Conservation (phyloP, 108 stramenopile species). For the Seminavis robusta region DNA sequence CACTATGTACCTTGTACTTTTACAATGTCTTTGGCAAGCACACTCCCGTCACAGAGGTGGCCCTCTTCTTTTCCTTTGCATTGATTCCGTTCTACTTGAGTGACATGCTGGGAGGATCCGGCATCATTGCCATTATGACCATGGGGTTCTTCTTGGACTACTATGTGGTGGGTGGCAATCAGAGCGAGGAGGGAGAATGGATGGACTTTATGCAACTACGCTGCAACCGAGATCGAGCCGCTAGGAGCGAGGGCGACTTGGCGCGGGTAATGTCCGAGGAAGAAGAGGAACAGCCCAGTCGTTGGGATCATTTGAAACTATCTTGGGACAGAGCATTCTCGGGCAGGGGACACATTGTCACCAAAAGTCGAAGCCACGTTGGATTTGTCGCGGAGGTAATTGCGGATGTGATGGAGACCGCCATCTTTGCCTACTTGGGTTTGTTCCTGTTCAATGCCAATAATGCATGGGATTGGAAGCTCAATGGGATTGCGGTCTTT, state of each 20-base stretch:
- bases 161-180: constrained; percentile 53
- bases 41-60: constrained; percentile 56
- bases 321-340: constrained; percentile 21
- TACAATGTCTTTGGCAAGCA: constrained; percentile 47
- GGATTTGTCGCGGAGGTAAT: constrained; percentile 80
- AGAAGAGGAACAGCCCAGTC: constrained; percentile 5
- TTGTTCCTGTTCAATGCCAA: constrained; percentile 77
- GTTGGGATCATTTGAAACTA: constrained; percentile 9
- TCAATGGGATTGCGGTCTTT: constrained; percentile 54
- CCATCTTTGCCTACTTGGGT: constrained; percentile 88
- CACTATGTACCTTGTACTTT: constrained; percentile 59
- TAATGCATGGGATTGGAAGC: constrained; percentile 59
- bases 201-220: constrained; percentile 27
- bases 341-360: constrained; percentile 47
- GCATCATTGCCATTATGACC: constrained; percentile 58
- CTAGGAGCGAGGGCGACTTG: too few species aligned
- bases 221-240: too few species aligned
- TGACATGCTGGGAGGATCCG: constrained; percentile 55
- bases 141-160: constrained; percentile 73
- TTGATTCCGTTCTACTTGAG: constrained; percentile 76
- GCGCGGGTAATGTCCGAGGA: not conserved
- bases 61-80: constrained; percentile 62
- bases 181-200: constrained; percentile 27
- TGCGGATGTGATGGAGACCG: constrained; percentile 68
- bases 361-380: constrained; percentile 63